phyloP scores from a whole-genome alignment of 352 stramenopile genomes.

The Phytophthora megakarya region DNA sequence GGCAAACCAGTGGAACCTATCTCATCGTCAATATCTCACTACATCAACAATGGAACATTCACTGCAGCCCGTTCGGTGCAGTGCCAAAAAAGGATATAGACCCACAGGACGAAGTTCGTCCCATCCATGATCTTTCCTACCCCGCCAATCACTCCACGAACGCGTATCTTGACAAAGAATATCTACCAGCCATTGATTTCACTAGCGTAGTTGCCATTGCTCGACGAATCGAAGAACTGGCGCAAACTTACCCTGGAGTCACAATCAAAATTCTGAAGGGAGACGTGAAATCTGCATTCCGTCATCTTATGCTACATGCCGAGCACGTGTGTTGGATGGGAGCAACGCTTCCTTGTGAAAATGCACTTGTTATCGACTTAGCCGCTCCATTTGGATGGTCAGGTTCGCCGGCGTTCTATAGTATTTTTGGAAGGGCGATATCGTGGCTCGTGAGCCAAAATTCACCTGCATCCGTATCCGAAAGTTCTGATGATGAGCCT shows the following conservation, averaged over 20 bases:
- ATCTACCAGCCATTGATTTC: conserved; percentile 7
- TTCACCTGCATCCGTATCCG: conserved; percentile 20
- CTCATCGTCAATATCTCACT: conserved; percentile 10
- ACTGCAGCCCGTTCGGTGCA: conserved; percentile 24
- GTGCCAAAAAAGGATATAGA: conserved; percentile 18
- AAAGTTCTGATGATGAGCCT: background rate
- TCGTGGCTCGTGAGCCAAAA: conserved; percentile 12
- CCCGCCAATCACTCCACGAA: conserved; percentile 13
- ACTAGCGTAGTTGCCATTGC: conserved; percentile 6
- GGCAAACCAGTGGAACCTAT: conserved; percentile 17
- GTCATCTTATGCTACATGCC: conserved; percentile 14
- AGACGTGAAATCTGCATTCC: conserved; percentile 26
- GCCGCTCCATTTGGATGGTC: conserved; percentile 26
- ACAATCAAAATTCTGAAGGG: conserved; percentile 19
- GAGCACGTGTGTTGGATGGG: conserved; percentile 20
- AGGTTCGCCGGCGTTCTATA: conserved; percentile 16
- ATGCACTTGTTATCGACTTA: conserved; percentile 17
- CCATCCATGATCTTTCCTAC: conserved; percentile 22
- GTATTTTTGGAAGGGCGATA: conserved; percentile 18
- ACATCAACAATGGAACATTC: background rate
- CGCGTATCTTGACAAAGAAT: background rate
- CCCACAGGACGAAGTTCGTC: conserved; percentile 6
- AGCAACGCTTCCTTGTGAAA: conserved; percentile 9
- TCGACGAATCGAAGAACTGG: conserved; percentile 3
- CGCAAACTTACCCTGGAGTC: background rate